phyloP scores from a whole-genome alignment of 352 stramenopile species.

The Globisporangium emineosum region DNA sequence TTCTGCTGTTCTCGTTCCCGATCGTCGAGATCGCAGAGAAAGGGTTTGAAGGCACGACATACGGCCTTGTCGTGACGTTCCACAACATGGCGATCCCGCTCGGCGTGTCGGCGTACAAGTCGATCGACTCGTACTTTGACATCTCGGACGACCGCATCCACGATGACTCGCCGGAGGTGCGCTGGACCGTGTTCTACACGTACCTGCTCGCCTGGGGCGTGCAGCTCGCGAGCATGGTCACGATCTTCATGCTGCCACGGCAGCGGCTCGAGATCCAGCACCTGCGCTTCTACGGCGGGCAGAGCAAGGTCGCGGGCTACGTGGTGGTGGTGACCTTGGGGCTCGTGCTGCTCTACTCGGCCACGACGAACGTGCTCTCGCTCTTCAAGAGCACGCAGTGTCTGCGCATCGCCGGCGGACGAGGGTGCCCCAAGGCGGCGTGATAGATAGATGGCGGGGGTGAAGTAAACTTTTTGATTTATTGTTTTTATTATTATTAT shows the following conservation, averaged over 20 bases:
- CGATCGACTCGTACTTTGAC: constrained; percentile 52
- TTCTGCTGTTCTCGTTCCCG: constrained; percentile 45
- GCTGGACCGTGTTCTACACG: constrained; percentile 36
- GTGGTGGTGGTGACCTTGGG: constrained; percentile 21
- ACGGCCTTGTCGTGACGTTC: constrained; percentile 39
- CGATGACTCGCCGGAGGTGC: constrained; percentile 41
- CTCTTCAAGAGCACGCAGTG: constrained; percentile 50
- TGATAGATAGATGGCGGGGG: not conserved
- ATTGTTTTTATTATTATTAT: not conserved
- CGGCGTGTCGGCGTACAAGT: constrained; percentile 52
- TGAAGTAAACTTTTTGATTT: not conserved
- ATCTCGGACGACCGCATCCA: constrained; percentile 48
- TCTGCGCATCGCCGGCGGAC: constrained; percentile 42
- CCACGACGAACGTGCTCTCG: constrained; percentile 45
- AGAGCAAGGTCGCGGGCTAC: constrained; percentile 15
- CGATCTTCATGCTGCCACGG: constrained; percentile 44
- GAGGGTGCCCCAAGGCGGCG: constrained; percentile 21
- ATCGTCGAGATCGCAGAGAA: constrained; percentile 50
- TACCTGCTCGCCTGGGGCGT: constrained; percentile 56
- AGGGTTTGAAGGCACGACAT: constrained; percentile 25
- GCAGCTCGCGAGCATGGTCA: constrained; percentile 44
- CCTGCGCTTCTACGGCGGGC: constrained; percentile 25
- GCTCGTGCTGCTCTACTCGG: constrained; percentile 19
- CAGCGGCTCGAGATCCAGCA: constrained; percentile 30
- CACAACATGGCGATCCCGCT: constrained; percentile 43